These are phyloP conservation scores for Seiridium unicorne DNA, from an alignment of 2,329 filamentous ascomycete species.

Conservation along the genomic window DNA sequence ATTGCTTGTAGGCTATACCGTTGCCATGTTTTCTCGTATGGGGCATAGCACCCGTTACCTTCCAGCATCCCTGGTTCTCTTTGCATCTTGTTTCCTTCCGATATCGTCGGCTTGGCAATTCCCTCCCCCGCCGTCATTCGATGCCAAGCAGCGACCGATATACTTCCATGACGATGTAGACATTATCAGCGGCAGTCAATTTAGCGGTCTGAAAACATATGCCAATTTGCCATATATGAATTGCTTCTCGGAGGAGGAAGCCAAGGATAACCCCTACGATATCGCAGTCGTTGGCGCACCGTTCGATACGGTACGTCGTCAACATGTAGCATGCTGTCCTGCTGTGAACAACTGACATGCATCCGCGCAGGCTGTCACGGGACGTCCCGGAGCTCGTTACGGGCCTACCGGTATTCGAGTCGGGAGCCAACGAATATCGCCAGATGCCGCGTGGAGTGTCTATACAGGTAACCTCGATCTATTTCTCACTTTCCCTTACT, in stretches of 20 bases:
- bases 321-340: background rate
- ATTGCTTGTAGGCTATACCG: background rate
- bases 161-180: constrained; percentile 30
- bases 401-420: constrained; percentile 30
- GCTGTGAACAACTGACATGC: background rate
- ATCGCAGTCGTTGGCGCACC: constrained; percentile 53
- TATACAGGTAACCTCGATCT: constrained; percentile 40
- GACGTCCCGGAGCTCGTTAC: constrained; percentile 33
- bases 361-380: constrained; percentile 25
- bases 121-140: constrained; percentile 13
- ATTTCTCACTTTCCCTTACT: no score
- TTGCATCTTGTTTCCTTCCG: background rate
- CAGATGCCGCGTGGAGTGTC: constrained; percentile 34
- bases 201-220: constrained; percentile 61
- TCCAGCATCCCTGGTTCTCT: background rate
- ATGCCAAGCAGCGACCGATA: constrained; percentile 15
- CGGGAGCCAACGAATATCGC: constrained; percentile 26
- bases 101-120: constrained; percentile 18
- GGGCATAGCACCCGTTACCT: background rate
- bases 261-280: constrained; percentile 46
- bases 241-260: constrained; percentile 54
- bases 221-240: constrained; percentile 60
- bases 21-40: background rate
- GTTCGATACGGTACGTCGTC: constrained; percentile 41
- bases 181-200: constrained; percentile 39